Base-by-base conservation (phyloP, 225 moss, liverwort and hornwort genomes). In the Marchantia polymorpha region DNA sequence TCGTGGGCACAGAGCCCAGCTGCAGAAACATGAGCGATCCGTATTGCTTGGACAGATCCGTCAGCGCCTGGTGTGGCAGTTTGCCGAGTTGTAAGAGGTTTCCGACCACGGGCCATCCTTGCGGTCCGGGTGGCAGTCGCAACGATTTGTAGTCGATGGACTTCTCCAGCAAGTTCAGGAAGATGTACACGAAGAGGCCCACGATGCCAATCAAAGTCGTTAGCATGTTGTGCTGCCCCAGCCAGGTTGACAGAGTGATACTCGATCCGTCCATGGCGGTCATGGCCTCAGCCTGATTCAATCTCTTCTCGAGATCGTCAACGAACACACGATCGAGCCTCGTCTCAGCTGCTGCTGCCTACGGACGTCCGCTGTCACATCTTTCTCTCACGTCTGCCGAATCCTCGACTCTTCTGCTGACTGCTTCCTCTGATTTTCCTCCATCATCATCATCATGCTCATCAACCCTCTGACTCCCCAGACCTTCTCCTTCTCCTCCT, bases 21-120 rank as follows among this genome's bases (percentile, higher is more conserved):
- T 68, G 78, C 22, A 83, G 49, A 31, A 83, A 72, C 82, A 83
- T 78, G 70, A 83, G 78, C 16, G 82, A 77, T 52, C 82, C 82
- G 46, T 83, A 78, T 17, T 46, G 59, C 63, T 73, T 58, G 14
- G 82, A 59, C 46, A 83, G 27, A 22, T 49, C 27, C 50, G 78
- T 25, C 48, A 83, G 73, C 51, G 54, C 17, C 51, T 66, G 78
- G 82, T 83, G 82, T 5, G 78, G 82, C 58, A 83, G 72, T 30
- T 49, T 72, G 4, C 72, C 73, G 22, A 80, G 31, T 31, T 72
- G 72, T 8, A 80, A 26, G 31, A 80, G 73, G 11, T 80, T 80
- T 1, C 80, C 80, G 26, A 80, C 58, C 23, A 80, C 47, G 15
- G 80, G 80, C 80, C 73, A 80, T 80, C 49, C 72, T 47, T 25